A percentile compares a stretch with the other conserved stretches of the same genome.
phyloP scores from a whole-genome alignment of 1,139 yeast genomes.

The Taphrina flavorubra region DNA sequence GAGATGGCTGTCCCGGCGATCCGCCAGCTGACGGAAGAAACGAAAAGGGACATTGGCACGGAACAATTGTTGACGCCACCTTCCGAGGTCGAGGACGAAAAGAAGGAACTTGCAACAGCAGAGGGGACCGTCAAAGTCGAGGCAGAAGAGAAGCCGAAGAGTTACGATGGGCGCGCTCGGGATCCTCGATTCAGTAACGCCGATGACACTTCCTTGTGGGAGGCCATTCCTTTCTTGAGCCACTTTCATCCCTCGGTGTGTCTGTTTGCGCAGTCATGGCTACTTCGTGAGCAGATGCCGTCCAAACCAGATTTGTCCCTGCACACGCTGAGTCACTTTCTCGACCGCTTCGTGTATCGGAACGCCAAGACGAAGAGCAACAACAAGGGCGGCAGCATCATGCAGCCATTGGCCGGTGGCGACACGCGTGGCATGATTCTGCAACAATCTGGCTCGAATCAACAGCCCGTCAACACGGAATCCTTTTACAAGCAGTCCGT shows the following conservation, averaged over 20 bases:
- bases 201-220: constrained; percentile 83
- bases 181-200: constrained; percentile 92
- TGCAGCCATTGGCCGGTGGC: constrained; percentile 96
- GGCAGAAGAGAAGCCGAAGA: constrained; percentile 20
- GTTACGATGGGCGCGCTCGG: constrained; percentile 83
- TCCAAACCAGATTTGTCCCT: constrained; percentile 86
- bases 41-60: constrained; percentile 47
- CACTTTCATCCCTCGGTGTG: constrained; percentile 95
- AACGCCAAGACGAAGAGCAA: constrained; percentile 78
- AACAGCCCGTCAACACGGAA: constrained; percentile 75
- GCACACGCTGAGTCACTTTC: constrained; percentile 83
- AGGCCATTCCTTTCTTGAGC: constrained; percentile 64
- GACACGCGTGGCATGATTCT: constrained; percentile 78
- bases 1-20: constrained; percentile 61
- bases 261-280: constrained; percentile 69
- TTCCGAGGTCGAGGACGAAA: constrained; percentile 53
- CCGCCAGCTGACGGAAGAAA: constrained; percentile 56
- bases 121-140: constrained; percentile 43
- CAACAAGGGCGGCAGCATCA: constrained; percentile 75
- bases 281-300: constrained; percentile 58
- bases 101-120: constrained; percentile 46
- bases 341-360: constrained; percentile 93
- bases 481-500: constrained; percentile 77
- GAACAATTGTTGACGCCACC: constrained; percentile 48
- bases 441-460: constrained; percentile 56